Evolutionary conservation across 495 filamentous ascomycete species (phyloP).

Genomic region (Neurospora sp.): DNA sequence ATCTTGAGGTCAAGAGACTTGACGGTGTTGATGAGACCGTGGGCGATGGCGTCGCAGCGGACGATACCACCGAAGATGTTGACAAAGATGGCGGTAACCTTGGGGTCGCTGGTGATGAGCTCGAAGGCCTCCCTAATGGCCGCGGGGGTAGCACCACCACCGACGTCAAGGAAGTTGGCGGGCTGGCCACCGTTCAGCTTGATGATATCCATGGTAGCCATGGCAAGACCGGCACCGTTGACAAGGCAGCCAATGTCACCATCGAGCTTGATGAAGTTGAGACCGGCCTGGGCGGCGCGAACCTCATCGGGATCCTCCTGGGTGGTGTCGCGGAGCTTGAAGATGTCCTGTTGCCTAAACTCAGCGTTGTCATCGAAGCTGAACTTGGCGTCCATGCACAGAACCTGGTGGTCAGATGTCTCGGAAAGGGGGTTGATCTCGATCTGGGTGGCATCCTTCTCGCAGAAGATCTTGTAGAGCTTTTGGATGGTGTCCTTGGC

Average conservation of each 20-base stretch:
- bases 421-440: constrained; percentile 98
- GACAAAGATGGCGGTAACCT: constrained; percentile 98
- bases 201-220: constrained; percentile 99
- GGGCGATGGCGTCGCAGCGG: constrained; percentile 93
- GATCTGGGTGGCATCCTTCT: constrained; percentile 96
- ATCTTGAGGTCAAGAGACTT: constrained; percentile 89
- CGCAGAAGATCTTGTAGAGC: constrained; percentile 95
- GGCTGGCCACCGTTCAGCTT: constrained; percentile 95
- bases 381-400: constrained; percentile 98
- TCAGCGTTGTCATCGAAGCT: constrained; percentile 98
- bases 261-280: constrained; percentile 99
- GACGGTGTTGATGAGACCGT: constrained; percentile 89
- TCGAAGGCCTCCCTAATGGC: constrained; percentile 97
- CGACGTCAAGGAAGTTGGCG: constrained; percentile 98
- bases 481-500: constrained; percentile 95
- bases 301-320: constrained; percentile 98
- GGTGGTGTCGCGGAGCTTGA: constrained; percentile 81
- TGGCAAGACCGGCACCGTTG: constrained; percentile 96
- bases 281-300: constrained; percentile 80
- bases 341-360: constrained; percentile 93
- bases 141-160: constrained; percentile 90
- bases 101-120: constrained; percentile 95
- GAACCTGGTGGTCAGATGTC: constrained; percentile 92
- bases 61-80: constrained; percentile 99
- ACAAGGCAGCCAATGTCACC: constrained; percentile 98